Percentiles rank a stretch among this genome's conserved stretches.
phyloP scores from a whole-genome alignment of 2,329 filamentous ascomycete genomes.

The Colletotrichum sp. region DNA sequence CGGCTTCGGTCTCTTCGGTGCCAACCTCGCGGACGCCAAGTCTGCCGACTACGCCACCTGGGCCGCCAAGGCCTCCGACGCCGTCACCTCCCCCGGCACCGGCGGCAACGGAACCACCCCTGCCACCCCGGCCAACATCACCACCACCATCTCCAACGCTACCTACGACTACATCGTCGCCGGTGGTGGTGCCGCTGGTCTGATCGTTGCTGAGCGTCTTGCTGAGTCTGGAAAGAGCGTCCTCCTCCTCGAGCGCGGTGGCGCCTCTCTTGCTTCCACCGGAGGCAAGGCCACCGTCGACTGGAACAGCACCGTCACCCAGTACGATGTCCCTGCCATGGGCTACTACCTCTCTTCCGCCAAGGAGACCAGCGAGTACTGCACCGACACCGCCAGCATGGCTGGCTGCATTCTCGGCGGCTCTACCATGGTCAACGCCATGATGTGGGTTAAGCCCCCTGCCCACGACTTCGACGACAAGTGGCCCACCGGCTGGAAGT shows the following conservation, averaged over 20 bases:
- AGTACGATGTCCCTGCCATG: slow-evolving; percentile 26
- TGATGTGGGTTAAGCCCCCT: slow-evolving; percentile 29
- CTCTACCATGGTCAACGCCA: slow-evolving; percentile 31
- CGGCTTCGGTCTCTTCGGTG: slow-evolving; percentile 26
- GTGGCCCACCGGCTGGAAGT: slow-evolving; percentile 24
- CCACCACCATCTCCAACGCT: slow-evolving; percentile 17
- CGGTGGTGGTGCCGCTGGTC: slow-evolving; percentile 21
- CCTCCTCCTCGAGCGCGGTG: slow-evolving; percentile 21
- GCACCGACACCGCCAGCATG: slow-evolving; percentile 29
- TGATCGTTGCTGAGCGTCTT: slow-evolving; percentile 19
- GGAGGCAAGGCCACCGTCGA: slow-evolving; percentile 24
- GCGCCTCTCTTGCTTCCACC: slow-evolving; percentile 12
- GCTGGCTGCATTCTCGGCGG: slow-evolving; percentile 38
- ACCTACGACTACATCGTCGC: slow-evolving; percentile 24
- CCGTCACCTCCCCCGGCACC: slow-evolving; percentile 17
- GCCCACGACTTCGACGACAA: slow-evolving; percentile 21
- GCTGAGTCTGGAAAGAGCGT: slow-evolving; percentile 24
- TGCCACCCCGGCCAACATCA: slow-evolving; percentile 7
- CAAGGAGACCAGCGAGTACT: slow-evolving; percentile 24
- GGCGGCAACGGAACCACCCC: slow-evolving; percentile 9
- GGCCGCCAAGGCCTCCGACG: slow-evolving; percentile 27
- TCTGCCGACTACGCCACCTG: slow-evolving; percentile 24
- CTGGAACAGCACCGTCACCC: slow-evolving; percentile 30
- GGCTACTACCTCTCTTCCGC: slow-evolving; percentile 17
- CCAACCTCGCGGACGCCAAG: slow-evolving; percentile 22